Evolutionary conservation across 83 land plant genomes (phyloP), one percentile per base, ranked within the genome.

Genomic region (Thuja plicata): DNA sequence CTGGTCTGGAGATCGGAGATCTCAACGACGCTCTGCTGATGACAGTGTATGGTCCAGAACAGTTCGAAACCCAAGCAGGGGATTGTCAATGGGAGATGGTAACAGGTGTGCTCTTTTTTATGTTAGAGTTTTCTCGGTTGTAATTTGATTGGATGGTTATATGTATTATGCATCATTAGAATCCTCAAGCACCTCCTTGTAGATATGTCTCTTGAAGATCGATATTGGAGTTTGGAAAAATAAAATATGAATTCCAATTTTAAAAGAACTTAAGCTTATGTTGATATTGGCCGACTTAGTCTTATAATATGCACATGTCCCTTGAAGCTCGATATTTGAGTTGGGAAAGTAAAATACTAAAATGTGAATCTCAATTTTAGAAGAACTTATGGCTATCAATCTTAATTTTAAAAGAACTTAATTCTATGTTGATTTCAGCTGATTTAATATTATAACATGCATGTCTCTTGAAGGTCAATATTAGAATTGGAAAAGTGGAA

Each of bases 41-140:
- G 94, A 89, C 84, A 91, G 92, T 90, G 3, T 15, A 12, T 88
- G 91, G 35, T 89, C 91, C 82, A 88, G 92, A 80, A 83, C n/a
- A 50, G 94, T 87, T 77, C 91, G 93, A 78, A 45, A 76, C 37
- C 91, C 95, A 78, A 86, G 89, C 62, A 87, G 92, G 54, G 62
- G 92, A 66, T 88, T 90, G 35, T 57, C 91, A 45, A 79, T 73
- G 57, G 89, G 94, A 21, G 88, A 88, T 52, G 80, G 94, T 80
- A 93, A 94, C 89, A 93, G 96, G 95, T 91, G 90, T 86, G 40
- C 46, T 46, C 11, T 8, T 40, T 82, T 82, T 40, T 10, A 40
- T 45, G 77, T 41, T 82, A 45, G 50, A 82, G 8, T 82, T 41
- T 40, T 13, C 19, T 60, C 43, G 37, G 24, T 8, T 55, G 41